phyloP scores from a whole-genome alignment of 345 rosid genomes.

The Orychophragmus violaceus region DNA sequence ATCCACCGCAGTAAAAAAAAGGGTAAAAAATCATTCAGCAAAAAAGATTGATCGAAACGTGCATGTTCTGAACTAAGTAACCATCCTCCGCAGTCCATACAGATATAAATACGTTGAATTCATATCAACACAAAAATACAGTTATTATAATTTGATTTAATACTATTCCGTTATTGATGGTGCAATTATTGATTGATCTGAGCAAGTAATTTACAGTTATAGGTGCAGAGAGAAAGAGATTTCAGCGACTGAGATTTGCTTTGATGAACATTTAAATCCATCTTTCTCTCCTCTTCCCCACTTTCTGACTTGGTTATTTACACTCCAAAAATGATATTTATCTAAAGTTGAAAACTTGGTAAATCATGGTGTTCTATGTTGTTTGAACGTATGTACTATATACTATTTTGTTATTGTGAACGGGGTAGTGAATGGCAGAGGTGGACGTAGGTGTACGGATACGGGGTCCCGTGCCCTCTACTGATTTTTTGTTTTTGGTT shows the following conservation, averaged over 20 bases:
- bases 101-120: background rate
- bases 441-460: too few relatives aligned
- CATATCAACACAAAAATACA: background rate
- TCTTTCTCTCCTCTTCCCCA: conserved; percentile 2
- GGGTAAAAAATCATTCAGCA: background rate
- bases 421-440: too few relatives aligned
- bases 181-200: conserved; percentile 14
- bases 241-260: conserved; percentile 33
- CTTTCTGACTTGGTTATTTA: background rate
- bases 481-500: too few relatives aligned
- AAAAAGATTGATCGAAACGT: background rate
- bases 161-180: background rate
- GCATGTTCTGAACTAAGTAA: background rate
- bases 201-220: conserved; percentile 29
- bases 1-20: background rate
- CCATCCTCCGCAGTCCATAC: background rate
- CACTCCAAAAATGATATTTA: background rate
- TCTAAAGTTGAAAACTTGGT: too few relatives aligned
- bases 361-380: too few relatives aligned
- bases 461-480: too few relatives aligned
- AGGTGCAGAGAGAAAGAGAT: conserved; percentile 23
- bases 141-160: background rate
- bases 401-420: too few relatives aligned
- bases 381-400: too few relatives aligned
- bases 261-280: conserved; percentile 35